Percentiles rank a stretch among this genome's conserved stretches.
phyloP scores from a whole-genome alignment of 1,139 yeast genomes.

The Lodderomyces pseudojiufengensis region DNA sequence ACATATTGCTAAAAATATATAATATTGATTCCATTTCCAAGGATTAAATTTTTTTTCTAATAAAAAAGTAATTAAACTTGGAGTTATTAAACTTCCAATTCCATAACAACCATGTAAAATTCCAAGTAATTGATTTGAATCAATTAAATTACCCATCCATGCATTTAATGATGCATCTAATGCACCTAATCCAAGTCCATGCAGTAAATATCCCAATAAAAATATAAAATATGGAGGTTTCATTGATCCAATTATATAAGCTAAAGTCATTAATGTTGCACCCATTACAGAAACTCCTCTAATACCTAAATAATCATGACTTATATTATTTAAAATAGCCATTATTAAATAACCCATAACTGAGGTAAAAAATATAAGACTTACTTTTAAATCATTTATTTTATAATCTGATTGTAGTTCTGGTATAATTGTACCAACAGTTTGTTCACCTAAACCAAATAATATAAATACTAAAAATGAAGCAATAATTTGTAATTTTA shows the following conservation, averaged over 20 bases:
- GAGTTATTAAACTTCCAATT: slow-evolving; percentile 63
- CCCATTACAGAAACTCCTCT: slow-evolving; percentile 39
- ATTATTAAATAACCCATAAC: slow-evolving; percentile 38
- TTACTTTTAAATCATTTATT: slow-evolving; percentile 39
- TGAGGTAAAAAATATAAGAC: slow-evolving; percentile 32
- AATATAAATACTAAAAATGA: slow-evolving; percentile 37
- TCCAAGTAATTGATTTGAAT: slow-evolving; percentile 63
- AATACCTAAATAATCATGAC: slow-evolving; percentile 33
- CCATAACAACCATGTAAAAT: slow-evolving; percentile 68
- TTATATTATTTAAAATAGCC: slow-evolving; percentile 33
- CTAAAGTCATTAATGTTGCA: slow-evolving; percentile 25
- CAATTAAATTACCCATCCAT: slow-evolving; percentile 53
- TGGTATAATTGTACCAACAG: slow-evolving; percentile 55
- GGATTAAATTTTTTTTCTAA: slow-evolving; percentile 31
- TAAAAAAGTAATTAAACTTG: slow-evolving; percentile 51
- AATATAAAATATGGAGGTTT: slow-evolving; percentile 38
- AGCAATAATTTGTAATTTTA: slow-evolving; percentile 39
- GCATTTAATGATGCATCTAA: slow-evolving; percentile 60
- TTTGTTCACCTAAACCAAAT: slow-evolving; percentile 56
- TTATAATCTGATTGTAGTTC: slow-evolving; percentile 41
- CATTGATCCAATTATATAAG: slow-evolving; percentile 24
- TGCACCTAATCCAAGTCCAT: slow-evolving; percentile 60
- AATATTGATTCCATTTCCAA: slow-evolving; percentile 49
- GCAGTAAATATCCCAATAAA: slow-evolving; percentile 33
- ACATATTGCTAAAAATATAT: slow-evolving; percentile 30